phyloP scores from a whole-genome alignment of 768 basidiomycete species.

The Kwoniella newhampshirensis region DNA sequence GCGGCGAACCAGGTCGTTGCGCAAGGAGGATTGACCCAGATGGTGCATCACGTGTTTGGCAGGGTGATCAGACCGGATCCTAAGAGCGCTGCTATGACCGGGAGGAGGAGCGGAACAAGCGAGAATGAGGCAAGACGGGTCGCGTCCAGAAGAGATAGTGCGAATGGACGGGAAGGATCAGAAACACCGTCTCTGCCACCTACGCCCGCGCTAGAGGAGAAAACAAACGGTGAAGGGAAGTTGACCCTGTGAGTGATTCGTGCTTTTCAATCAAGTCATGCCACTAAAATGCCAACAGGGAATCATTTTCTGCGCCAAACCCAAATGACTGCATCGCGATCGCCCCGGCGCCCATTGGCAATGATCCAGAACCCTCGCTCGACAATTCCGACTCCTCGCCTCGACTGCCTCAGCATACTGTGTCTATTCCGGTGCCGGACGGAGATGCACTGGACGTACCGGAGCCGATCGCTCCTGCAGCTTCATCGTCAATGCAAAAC shows the following conservation, averaged over 20 bases:
- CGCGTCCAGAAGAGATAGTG: slow-evolving; percentile 12
- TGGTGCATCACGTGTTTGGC: slow-evolving; percentile 94
- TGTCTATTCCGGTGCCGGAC: slow-evolving; percentile 45
- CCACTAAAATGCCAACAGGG: slow-evolving; percentile 31
- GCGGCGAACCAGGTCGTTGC: slow-evolving; percentile 96
- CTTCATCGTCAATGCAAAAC: slow-evolving; percentile 8
- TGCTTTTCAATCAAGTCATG: not conserved
- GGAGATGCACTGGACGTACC: slow-evolving; percentile 44
- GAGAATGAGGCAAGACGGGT: slow-evolving; percentile 43
- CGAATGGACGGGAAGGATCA: slow-evolving; percentile 8
- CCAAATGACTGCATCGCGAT: slow-evolving; percentile 52
- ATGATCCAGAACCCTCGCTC: slow-evolving; percentile 8
- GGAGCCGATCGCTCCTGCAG: slow-evolving; percentile 14
- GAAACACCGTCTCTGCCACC: slow-evolving; percentile 22
- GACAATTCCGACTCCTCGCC: slow-evolving; percentile 13
- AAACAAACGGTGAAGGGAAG: slow-evolving; percentile 16
- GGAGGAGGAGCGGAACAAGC: slow-evolving; percentile 27
- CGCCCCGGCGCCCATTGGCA: slow-evolving; percentile 32
- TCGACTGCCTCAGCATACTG: slow-evolving; percentile 30
- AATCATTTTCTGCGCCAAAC: slow-evolving; percentile 51
- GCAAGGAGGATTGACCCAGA: slow-evolving; percentile 94
- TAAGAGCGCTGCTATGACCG: slow-evolving; percentile 4
- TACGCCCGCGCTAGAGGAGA: slow-evolving; percentile 22
- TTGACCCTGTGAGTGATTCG: slow-evolving; percentile 40
- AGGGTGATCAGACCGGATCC: slow-evolving; percentile 56